Evolutionary conservation across 805 yeast species (phyloP).

Genomic region (Cyberlindnera maritima): DNA sequence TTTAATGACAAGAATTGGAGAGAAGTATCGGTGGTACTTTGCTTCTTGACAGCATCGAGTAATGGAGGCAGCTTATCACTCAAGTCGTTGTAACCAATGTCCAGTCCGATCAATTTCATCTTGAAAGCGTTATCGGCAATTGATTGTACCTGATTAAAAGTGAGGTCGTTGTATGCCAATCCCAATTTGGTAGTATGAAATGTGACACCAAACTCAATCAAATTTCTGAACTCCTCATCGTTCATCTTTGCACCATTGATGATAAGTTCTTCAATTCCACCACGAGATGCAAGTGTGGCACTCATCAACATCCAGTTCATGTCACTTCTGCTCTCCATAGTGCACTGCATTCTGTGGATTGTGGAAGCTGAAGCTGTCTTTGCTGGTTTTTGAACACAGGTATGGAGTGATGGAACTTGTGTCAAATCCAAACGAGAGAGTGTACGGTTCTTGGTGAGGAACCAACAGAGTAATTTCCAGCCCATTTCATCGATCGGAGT

Average conservation of each 20-base stretch:
- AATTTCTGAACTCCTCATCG: conserved; percentile 49
- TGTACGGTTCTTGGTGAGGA: conserved; percentile 60
- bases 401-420: conserved; percentile 39
- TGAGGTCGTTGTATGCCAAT: conserved; percentile 71
- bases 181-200: conserved; percentile 64
- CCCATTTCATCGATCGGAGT: conserved; percentile 73
- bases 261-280: conserved; percentile 77
- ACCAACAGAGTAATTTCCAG: conserved; percentile 80
- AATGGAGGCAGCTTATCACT: conserved; percentile 33
- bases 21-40: conserved; percentile 24
- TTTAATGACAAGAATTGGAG: conserved; percentile 58
- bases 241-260: conserved; percentile 78
- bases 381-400: conserved; percentile 38
- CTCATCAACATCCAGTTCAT: conserved; percentile 82
- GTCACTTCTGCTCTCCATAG: conserved; percentile 49
- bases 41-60: conserved; percentile 24
- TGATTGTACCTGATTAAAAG: conserved; percentile 52
- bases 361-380: conserved; percentile 31
- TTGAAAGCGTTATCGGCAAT: conserved; percentile 58
- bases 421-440: conserved; percentile 65
- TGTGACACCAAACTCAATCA: conserved; percentile 63
- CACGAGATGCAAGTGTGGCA: conserved; percentile 70
- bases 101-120: conserved; percentile 60
- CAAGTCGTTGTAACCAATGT: conserved; percentile 79
- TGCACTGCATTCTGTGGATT: conserved; percentile 36